Conservation (phyloP, 768 basidiomycete species). For the Tulasnella sp. region DNA sequence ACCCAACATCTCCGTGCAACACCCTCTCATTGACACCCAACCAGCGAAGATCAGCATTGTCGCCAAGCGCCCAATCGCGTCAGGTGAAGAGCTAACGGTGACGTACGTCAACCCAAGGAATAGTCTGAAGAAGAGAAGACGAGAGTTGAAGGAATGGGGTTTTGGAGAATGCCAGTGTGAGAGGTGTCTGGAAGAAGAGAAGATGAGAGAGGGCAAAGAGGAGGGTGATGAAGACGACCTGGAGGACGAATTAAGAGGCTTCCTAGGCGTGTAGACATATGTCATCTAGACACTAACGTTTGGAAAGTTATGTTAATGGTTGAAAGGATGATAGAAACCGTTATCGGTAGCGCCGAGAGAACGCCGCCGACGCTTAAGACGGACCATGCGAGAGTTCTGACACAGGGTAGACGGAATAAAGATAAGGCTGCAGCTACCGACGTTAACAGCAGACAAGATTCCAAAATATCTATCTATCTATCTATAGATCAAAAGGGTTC, state of each 20-base stretch:
- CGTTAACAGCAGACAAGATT: not conserved
- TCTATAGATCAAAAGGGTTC: not conserved
- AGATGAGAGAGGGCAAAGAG: slow-evolving; percentile 1
- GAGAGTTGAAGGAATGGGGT: slow-evolving; percentile 60
- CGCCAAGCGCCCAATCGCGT: slow-evolving; percentile 54
- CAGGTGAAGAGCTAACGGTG: slow-evolving; percentile 67
- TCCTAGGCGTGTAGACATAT: slow-evolving; percentile 21
- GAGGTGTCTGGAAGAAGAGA: slow-evolving; percentile 56
- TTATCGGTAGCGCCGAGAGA: not conserved
- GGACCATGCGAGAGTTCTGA: not conserved
- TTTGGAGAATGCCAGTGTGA: slow-evolving; percentile 63
- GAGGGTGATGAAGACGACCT: slow-evolving; percentile 16
- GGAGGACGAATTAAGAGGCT: slow-evolving; percentile 23
- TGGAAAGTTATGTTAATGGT: not conserved
- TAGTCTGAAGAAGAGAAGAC: slow-evolving; percentile 24
- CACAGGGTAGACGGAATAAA: not conserved
- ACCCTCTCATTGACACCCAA: slow-evolving; percentile 58
- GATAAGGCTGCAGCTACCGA: not conserved
- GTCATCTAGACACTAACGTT: not conserved
- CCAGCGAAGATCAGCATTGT: slow-evolving; percentile 68
- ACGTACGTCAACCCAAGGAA: slow-evolving; percentile 65
- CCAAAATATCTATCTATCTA: not conserved
- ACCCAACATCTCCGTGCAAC: slow-evolving; percentile 73
- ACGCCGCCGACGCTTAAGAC: not conserved
- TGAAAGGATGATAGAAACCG: not conserved